A percentile compares a stretch with the other conserved stretches of the same genome.
These are phyloP conservation scores for Podospora conica DNA, from an alignment of 495 filamentous ascomycete species.

Conservation along the genomic window DNA sequence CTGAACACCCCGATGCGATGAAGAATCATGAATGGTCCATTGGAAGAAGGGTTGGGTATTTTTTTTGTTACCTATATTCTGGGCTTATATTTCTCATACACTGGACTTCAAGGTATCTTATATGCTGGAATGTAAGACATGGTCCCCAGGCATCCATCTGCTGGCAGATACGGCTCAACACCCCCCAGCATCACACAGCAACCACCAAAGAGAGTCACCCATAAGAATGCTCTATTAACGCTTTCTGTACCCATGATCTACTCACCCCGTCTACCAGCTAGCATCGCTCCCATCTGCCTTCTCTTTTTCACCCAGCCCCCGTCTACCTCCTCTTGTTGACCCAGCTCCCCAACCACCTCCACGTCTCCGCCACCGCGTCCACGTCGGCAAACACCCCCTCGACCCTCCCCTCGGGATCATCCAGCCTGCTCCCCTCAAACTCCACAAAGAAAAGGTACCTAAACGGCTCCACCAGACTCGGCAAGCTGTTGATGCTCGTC, in stretches of 20 bases:
- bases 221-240: background rate
- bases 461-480: conserved; percentile 69
- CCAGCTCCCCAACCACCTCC: conserved; percentile 54
- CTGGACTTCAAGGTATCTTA: too few relatives aligned
- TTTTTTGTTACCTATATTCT: too few relatives aligned
- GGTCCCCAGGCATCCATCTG: background rate
- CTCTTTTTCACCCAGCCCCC: background rate
- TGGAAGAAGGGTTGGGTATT: background rate
- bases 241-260: background rate
- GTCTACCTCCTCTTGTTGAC: conserved; percentile 30
- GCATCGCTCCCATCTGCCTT: too few relatives aligned
- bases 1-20: background rate
- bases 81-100: too few relatives aligned
- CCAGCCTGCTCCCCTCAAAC: conserved; percentile 55
- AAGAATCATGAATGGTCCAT: too few relatives aligned
- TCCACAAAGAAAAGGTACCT: conserved; percentile 95
- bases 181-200: background rate
- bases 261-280: background rate
- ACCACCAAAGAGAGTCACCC: background rate
- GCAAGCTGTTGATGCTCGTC: conserved; percentile 83
- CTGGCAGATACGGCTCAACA: background rate
- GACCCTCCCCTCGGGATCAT: conserved; percentile 47
- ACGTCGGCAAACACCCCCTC: conserved; percentile 42
- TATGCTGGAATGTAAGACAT: too few relatives aligned
- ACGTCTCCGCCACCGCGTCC: conserved; percentile 36